These are phyloP conservation scores for Alternaria postmessia DNA, from an alignment of 2,329 filamentous ascomycete species.

Conservation along the genomic window DNA sequence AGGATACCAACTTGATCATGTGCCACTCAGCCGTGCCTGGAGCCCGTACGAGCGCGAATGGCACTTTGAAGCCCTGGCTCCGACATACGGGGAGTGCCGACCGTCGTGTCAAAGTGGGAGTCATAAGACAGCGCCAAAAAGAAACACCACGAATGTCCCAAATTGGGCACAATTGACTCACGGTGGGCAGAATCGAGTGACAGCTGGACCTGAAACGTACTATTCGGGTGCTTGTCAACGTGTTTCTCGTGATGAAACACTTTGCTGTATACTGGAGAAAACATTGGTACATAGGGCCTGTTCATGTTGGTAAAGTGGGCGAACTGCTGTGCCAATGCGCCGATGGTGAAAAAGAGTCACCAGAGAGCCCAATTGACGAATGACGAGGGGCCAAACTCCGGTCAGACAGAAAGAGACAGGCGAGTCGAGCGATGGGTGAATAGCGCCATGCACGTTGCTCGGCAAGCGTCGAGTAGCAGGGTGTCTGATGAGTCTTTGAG, in stretches of 20 bases:
- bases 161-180: conserved; percentile 25
- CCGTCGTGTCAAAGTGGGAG: conserved; percentile 23
- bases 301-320: conserved; percentile 36
- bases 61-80: conserved; percentile 12
- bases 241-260: conserved; percentile 2
- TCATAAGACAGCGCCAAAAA: conserved; percentile 25
- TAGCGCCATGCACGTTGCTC: conserved; percentile 28
- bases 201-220: neutral
- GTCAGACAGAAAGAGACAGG: conserved; percentile 43
- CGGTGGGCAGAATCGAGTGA: conserved; percentile 11
- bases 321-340: conserved; percentile 33
- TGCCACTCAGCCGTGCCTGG: conserved; percentile 12
- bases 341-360: conserved; percentile 12
- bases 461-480: conserved; percentile 24
- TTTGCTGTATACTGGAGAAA: neutral
- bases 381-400: conserved; percentile 33
- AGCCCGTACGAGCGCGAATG: conserved; percentile 14
- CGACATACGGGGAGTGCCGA: conserved; percentile 32
- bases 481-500: conserved; percentile 31
- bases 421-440: conserved; percentile 31
- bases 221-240: neutral
- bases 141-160: conserved; percentile 10
- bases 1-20: conserved; percentile 21
- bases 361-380: conserved; percentile 31
- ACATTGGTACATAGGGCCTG: conserved; percentile 7